Conservation (phyloP, 371 early-diverging fungal genomes). For the Circinella umbellata region DNA sequence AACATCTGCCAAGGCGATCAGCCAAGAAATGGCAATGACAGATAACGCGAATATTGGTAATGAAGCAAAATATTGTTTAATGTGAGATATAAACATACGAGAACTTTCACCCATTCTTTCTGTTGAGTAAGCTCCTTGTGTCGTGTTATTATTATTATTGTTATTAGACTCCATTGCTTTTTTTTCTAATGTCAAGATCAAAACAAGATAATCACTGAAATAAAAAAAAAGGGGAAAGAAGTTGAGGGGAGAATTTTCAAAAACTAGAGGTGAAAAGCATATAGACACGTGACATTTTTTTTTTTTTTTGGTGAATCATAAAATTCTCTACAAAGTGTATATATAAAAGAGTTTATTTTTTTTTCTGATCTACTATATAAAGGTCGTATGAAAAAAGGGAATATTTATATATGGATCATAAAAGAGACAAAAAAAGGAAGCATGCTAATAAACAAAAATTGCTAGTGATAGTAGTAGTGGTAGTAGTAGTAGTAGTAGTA, state of each 20-base stretch:
- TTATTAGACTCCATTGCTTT: constrained; percentile 1
- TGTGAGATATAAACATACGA: constrained; percentile 24
- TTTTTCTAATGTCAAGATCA: not conserved
- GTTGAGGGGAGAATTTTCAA: too few species aligned
- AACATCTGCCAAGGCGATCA: constrained; percentile 14
- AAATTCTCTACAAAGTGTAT: too few species aligned
- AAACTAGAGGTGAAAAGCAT: not conserved
- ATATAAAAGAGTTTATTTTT: too few species aligned
- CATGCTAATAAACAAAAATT: too few species aligned
- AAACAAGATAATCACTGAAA: not conserved
- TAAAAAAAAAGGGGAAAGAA: not conserved
- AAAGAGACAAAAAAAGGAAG: too few species aligned
- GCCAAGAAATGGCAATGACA: constrained; percentile 8
- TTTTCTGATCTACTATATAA: too few species aligned
- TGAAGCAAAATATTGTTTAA: constrained; percentile 23
- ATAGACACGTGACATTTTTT: too few species aligned
- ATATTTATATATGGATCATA: too few species aligned
- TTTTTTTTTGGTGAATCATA: too few species aligned
- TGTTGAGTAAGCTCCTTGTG: not conserved
- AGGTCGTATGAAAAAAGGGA: too few species aligned
- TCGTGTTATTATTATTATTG: not conserved
- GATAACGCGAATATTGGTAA: constrained; percentile 18
- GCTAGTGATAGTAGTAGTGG: too few species aligned
- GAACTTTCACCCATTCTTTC: constrained; percentile 24
- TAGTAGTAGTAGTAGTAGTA: not conserved